These are phyloP conservation scores for Pachysandra terminalis DNA, from an alignment of 164 flowering plant species.

Conservation along the genomic window DNA sequence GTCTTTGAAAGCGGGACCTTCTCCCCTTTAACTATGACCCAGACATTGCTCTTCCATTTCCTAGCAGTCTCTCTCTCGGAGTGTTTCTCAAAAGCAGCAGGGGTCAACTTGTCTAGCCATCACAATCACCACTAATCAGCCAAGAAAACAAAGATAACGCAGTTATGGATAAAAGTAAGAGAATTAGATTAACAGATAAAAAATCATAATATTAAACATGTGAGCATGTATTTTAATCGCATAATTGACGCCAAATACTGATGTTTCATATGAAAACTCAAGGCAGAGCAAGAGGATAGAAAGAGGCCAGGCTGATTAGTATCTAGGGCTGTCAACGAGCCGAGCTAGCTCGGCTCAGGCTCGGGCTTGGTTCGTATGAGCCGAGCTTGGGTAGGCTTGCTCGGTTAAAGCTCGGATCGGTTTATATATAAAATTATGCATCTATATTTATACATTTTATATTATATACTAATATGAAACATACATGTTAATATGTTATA, in stretches of 20 bases:
- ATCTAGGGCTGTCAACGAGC: no score
- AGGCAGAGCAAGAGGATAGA: background rate
- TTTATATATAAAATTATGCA: no score
- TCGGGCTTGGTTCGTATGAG: no score
- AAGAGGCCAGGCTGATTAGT: background rate
- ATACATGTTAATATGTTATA: no score
- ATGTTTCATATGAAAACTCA: background rate
- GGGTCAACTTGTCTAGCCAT: constrained; percentile 67
- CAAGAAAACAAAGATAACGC: background rate
- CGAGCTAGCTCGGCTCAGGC: no score
- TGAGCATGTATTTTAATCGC: background rate
- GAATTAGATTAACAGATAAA: background rate
- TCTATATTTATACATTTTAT: no score
- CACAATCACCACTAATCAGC: constrained; percentile 10
- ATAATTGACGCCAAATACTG: background rate
- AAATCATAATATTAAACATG: background rate
- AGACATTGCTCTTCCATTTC: constrained; percentile 83
- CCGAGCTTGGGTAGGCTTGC: no score
- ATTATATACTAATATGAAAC: no score
- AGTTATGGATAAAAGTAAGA: background rate
- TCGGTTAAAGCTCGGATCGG: no score
- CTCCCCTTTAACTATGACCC: constrained; percentile 77
- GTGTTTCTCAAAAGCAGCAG: constrained; percentile 93
- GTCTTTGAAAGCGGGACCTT: constrained; percentile 70
- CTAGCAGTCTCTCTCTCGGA: constrained; percentile 78